Conservation (phyloP, 345 rosid genomes). For the Linum usitatissimum region DNA sequence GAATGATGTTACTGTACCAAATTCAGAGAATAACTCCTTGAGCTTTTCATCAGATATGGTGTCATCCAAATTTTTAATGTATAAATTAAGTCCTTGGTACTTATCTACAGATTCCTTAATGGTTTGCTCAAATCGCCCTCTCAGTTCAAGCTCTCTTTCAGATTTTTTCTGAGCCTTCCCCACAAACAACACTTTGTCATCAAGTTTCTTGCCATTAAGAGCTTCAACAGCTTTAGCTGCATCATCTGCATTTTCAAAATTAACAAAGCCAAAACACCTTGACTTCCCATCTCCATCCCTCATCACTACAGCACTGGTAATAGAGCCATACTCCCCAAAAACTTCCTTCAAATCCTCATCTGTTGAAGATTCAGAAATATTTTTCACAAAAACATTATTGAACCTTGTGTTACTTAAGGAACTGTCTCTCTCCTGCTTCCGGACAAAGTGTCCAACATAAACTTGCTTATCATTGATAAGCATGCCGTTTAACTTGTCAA, state of each 20-base stretch:
- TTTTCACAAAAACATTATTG: conserved; percentile 19
- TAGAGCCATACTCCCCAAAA: conserved; percentile 17
- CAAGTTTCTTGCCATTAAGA: conserved; percentile 16
- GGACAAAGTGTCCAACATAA: conserved; percentile 21
- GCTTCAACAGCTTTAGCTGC: conserved; percentile 20
- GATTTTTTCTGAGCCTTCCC: conserved; percentile 22
- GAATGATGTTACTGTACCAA: conserved; percentile 21
- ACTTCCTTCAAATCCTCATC: conserved; percentile 16
- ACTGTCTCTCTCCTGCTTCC: conserved; percentile 18
- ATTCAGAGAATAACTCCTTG: conserved; percentile 18
- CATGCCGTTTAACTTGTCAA: conserved; percentile 21
- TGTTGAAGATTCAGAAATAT: conserved; percentile 14
- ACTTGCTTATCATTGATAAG: conserved; percentile 22
- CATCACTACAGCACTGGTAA: conserved; percentile 23
- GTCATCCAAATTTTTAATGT: conserved; percentile 21
- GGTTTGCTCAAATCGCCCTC: conserved; percentile 15
- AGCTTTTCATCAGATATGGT: conserved; percentile 18
- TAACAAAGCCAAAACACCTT: conserved; percentile 22
- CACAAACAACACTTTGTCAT: conserved; percentile 20
- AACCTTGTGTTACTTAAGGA: conserved; percentile 7
- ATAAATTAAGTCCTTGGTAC: conserved; percentile 15
- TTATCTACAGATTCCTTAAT: conserved; percentile 13
- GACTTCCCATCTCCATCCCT: conserved; percentile 21
- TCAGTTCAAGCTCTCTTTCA: conserved; percentile 19
- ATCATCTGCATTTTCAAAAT: conserved; percentile 20